phyloP scores from a whole-genome alignment of 208 protist species.

The Angomonas deanei region DNA sequence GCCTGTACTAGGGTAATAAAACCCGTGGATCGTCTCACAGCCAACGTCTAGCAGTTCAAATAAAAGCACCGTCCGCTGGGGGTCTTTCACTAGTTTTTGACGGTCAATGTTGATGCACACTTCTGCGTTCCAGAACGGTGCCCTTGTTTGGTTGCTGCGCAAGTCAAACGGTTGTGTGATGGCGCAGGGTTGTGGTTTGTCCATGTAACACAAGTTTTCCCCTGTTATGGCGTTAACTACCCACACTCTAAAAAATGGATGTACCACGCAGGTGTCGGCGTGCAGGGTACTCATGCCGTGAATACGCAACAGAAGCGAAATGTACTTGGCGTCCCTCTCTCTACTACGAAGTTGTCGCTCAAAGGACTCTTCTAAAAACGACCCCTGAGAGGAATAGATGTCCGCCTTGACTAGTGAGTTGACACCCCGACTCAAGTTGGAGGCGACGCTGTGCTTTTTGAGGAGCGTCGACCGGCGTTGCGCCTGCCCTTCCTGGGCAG shows the following conservation, averaged over 20 bases:
- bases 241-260: constrained; percentile 83
- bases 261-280: constrained; percentile 55
- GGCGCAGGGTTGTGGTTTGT: constrained; percentile 24
- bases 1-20: constrained; percentile 28
- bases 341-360: not conserved
- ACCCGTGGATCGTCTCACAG: constrained; percentile 58
- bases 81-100: constrained; percentile 7
- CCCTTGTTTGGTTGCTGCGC: constrained; percentile 37
- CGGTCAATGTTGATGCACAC: constrained; percentile 31
- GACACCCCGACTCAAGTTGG: not conserved
- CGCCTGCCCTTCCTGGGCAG: not conserved
- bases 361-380: not conserved
- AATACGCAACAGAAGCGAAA: constrained; percentile 38
- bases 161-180: constrained; percentile 78
- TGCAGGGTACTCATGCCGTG: constrained; percentile 69
- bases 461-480: not conserved
- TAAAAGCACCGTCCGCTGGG: constrained; percentile 42
- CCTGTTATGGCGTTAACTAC: constrained; percentile 60
- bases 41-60: constrained; percentile 80
- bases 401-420: not conserved
- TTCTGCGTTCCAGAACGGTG: constrained; percentile 70
- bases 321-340: not conserved
- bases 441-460: not conserved
- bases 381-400: not conserved
- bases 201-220: constrained; percentile 25